phyloP scores from a whole-genome alignment of 768 basidiomycete genomes.

The Agaricus subrufescens region DNA sequence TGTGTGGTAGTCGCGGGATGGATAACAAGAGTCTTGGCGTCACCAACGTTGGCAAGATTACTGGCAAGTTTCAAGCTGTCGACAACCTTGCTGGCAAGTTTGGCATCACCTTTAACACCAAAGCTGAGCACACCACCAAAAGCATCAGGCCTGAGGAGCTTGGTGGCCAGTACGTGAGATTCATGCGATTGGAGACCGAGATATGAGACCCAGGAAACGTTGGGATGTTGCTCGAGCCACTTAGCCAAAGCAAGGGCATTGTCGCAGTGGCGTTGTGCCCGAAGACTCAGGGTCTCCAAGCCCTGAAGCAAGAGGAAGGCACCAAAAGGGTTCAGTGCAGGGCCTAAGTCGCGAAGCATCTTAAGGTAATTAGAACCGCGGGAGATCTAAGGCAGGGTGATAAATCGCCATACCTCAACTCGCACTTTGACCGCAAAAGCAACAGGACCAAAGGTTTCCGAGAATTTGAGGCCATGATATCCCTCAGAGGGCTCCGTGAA shows the following conservation, averaged over 20 bases:
- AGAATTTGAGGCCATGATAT: constrained; percentile 68
- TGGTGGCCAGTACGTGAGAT: constrained; percentile 54
- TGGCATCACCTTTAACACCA: constrained; percentile 58
- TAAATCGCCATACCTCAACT: constrained; percentile 28
- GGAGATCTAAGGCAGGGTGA: constrained; percentile 4
- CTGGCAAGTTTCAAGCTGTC: constrained; percentile 69
- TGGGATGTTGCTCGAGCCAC: constrained; percentile 61
- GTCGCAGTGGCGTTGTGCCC: constrained; percentile 64
- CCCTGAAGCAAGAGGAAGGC: constrained; percentile 78
- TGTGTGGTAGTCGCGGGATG: constrained; percentile 80
- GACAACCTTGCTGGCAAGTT: constrained; percentile 53
- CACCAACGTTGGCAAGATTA: constrained; percentile 69
- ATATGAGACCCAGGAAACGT: constrained; percentile 76
- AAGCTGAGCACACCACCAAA: constrained; percentile 79
- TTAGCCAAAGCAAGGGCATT: constrained; percentile 68
- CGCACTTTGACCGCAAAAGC: constrained; percentile 70
- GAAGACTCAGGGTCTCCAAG: constrained; percentile 70
- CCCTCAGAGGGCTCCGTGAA: constrained; percentile 75
- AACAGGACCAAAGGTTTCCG: constrained; percentile 58
- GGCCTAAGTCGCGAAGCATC: constrained; percentile 64
- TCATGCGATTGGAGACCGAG: constrained; percentile 62
- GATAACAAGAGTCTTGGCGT: constrained; percentile 78
- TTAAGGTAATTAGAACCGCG: constrained; percentile 14
- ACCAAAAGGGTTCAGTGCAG: constrained; percentile 62
- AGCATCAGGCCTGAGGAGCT: constrained; percentile 45